phyloP scores from a whole-genome alignment of 768 basidiomycete species.

The Amylocystis lapponica region DNA sequence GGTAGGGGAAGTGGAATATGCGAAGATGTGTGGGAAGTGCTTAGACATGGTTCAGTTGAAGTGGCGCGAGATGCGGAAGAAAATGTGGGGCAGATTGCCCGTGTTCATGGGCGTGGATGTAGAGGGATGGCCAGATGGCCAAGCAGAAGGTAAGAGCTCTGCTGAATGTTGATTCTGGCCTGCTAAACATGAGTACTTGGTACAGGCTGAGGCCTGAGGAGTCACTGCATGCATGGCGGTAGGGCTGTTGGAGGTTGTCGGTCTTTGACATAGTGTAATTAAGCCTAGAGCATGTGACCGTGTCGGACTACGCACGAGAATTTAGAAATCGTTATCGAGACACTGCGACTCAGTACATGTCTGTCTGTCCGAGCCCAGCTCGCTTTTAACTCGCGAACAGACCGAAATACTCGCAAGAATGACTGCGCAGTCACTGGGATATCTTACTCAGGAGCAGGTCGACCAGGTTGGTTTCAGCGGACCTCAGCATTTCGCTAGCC shows the following conservation, averaged over 20 bases:
- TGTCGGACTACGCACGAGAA: too few species aligned
- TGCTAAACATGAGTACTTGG: too few species aligned
- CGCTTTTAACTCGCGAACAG: not conserved
- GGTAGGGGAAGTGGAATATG: not conserved
- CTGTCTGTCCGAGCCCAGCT: too few species aligned
- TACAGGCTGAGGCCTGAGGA: too few species aligned
- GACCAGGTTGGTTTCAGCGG: conserved; percentile 38
- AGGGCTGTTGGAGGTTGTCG: too few species aligned
- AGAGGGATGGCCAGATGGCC: conserved; percentile 7
- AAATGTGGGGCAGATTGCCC: conserved; percentile 11
- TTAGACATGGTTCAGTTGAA: not conserved
- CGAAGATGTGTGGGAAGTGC: not conserved
- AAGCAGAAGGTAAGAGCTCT: too few species aligned
- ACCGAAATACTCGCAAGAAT: conserved; percentile 1
- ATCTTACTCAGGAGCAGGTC: conserved; percentile 51
- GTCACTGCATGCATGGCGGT: too few species aligned
- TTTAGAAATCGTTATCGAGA: too few species aligned
- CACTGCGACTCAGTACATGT: too few species aligned
- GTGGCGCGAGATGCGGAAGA: conserved; percentile 5
- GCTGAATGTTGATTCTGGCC: not conserved
- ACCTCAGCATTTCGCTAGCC: not conserved
- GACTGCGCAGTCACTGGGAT: too few species aligned
- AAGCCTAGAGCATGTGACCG: too few species aligned
- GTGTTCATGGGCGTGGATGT: conserved; percentile 9
- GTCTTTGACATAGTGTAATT: too few species aligned